Percentiles rank a stretch among this genome's conserved stretches.
phyloP scores from a whole-genome alignment of 2,329 filamentous ascomycete species.

The Graphilbum sp. region DNA sequence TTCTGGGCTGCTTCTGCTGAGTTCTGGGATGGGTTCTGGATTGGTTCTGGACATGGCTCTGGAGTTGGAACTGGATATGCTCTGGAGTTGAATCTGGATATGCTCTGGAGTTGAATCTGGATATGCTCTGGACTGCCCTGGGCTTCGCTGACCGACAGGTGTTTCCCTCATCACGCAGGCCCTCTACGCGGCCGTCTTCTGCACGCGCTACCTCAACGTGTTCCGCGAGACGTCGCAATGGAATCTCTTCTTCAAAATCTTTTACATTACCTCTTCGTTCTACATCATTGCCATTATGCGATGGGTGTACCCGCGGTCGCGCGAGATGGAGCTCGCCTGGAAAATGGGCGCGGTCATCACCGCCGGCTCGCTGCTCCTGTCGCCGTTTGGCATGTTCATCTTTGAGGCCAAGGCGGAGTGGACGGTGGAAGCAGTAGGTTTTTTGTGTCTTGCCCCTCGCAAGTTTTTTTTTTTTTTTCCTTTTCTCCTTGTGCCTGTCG shows the following conservation, averaged over 20 bases:
- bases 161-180: conserved; percentile 84
- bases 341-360: conserved; percentile 63
- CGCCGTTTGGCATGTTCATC: conserved; percentile 58
- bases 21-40: too few relatives aligned
- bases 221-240: conserved; percentile 42
- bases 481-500: neutral
- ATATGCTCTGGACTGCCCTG: too few relatives aligned
- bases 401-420: conserved; percentile 34
- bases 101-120: too few relatives aligned
- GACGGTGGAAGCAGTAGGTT: conserved; percentile 33
- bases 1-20: too few relatives aligned
- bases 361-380: conserved; percentile 45
- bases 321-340: conserved; percentile 87
- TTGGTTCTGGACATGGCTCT: too few relatives aligned
- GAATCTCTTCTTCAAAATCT: conserved; percentile 75
- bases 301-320: conserved; percentile 68
- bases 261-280: conserved; percentile 69
- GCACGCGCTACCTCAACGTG: conserved; percentile 73
- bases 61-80: too few relatives aligned
- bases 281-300: conserved; percentile 86
- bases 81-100: too few relatives aligned
- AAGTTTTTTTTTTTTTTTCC: neutral
- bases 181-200: conserved; percentile 75
- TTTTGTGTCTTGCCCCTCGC: neutral
- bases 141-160: conserved; percentile 27